Percentiles rank a stretch among this genome's conserved stretches.
Evolutionary conservation across 352 stramenopile genomes (phyloP).

Genomic region (Pythium pyrilobum): DNA sequence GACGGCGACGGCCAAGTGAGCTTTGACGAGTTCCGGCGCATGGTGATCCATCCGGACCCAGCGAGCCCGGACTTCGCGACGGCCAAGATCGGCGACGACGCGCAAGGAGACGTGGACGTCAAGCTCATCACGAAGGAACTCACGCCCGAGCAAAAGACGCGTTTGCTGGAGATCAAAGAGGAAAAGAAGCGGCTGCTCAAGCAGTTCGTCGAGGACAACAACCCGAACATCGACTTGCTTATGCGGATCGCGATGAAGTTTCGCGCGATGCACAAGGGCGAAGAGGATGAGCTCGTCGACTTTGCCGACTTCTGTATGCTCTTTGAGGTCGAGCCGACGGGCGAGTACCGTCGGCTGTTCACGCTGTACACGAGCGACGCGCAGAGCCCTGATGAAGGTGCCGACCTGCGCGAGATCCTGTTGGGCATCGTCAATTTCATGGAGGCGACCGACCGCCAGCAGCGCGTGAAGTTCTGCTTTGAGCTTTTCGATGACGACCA

Average conservation of each 20-base stretch:
- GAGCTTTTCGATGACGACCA: conserved; percentile 93
- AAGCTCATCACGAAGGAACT: conserved; percentile 29
- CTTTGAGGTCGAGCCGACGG: conserved; percentile 84
- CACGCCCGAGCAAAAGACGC: conserved; percentile 44
- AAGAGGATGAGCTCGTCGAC: conserved; percentile 26
- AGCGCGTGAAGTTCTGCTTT: conserved; percentile 92
- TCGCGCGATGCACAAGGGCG: conserved; percentile 45
- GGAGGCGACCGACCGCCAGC: conserved; percentile 49
- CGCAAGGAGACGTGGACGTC: conserved; percentile 19
- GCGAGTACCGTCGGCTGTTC: conserved; percentile 87
- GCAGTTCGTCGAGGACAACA: conserved; percentile 63
- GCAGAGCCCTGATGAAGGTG: conserved; percentile 47
- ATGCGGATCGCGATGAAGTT: conserved; percentile 56
- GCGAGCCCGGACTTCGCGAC: conserved; percentile 68
- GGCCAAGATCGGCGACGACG: conserved; percentile 21
- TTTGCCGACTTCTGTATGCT: conserved; percentile 82
- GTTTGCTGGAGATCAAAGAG: conserved; percentile 53
- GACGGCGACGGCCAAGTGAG: conserved; percentile 92
- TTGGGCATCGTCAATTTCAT: conserved; percentile 91
- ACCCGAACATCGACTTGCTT: conserved; percentile 55
- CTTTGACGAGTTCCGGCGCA: conserved; percentile 87
- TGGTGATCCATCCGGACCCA: conserved; percentile 90
- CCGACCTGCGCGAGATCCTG: conserved; percentile 89
- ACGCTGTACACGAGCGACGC: conserved; percentile 71
- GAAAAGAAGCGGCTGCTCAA: conserved; percentile 70